Percentiles rank a stretch among this genome's conserved stretches.
phyloP scores from a whole-genome alignment of 164 flowering plant species.

The Buxus sempervirens region DNA sequence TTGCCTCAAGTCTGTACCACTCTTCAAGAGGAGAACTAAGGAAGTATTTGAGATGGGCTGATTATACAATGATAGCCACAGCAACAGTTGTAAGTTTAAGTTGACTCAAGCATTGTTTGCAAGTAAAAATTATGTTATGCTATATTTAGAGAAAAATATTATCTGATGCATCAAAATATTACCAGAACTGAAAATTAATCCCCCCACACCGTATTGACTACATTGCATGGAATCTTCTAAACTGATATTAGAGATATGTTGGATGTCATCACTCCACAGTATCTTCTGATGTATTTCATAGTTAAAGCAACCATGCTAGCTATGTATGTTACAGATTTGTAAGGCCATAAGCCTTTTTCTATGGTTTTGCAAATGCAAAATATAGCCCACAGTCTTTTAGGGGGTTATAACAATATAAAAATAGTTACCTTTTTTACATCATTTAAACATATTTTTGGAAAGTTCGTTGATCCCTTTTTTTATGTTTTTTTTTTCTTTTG shows the following conservation, averaged over 20 bases:
- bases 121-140: neutral
- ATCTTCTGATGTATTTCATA: neutral
- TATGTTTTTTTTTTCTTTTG: too few species aligned
- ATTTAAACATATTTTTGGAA: too few species aligned
- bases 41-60: conserved; percentile 82
- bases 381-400: too few species aligned
- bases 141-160: neutral
- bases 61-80: conserved; percentile 96
- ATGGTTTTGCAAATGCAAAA: too few species aligned
- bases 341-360: too few species aligned
- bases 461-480: too few species aligned
- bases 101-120: neutral
- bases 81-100: conserved; percentile 72
- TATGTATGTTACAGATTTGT: too few species aligned
- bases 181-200: neutral
- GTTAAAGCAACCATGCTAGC: too few species aligned
- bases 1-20: conserved; percentile 90
- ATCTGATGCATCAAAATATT: neutral
- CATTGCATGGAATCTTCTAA: too few species aligned
- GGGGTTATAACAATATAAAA: too few species aligned
- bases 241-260: too few species aligned
- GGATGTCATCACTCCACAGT: neutral
- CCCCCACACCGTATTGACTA: neutral
- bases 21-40: conserved; percentile 77
- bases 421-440: too few species aligned